Conservation (phyloP, 2,329 filamentous ascomycete species). For the Exophiala mesophila region DNA sequence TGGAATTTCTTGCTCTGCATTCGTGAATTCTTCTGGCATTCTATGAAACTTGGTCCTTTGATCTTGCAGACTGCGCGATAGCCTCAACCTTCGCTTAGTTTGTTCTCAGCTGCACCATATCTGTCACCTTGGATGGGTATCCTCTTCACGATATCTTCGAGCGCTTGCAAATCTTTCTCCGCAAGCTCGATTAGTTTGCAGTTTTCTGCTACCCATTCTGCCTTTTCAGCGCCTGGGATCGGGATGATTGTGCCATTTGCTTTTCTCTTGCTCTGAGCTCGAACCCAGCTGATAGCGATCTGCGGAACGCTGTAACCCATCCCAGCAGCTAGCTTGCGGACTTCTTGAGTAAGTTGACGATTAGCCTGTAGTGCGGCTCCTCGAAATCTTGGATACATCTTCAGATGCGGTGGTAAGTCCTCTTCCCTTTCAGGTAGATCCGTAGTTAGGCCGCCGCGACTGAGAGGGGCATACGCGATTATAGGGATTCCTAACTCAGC, state of each 20-base stretch:
- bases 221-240: constrained; percentile 37
- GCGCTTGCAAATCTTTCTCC: constrained; percentile 33
- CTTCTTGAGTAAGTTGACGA: constrained; percentile 42
- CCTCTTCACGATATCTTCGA: constrained; percentile 47
- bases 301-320: constrained; percentile 43
- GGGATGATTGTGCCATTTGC: constrained; percentile 31
- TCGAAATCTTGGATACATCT: constrained; percentile 44
- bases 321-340: constrained; percentile 40
- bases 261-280: constrained; percentile 30
- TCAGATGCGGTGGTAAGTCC: constrained; percentile 44
- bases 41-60: too few species aligned
- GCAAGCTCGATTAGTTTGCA: constrained; percentile 36
- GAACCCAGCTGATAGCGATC: constrained; percentile 47
- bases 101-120: not conserved
- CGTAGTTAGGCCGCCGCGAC: constrained; percentile 51
- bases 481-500: constrained; percentile 54
- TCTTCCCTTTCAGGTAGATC: constrained; percentile 38
- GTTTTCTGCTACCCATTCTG: constrained; percentile 38
- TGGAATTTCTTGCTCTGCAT: too few species aligned
- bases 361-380: constrained; percentile 47
- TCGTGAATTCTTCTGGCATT: too few species aligned
- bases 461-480: constrained; percentile 56
- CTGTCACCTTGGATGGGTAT: constrained; percentile 31
- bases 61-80: too few species aligned
- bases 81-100: too few species aligned